These are phyloP conservation scores for Plasmodium ovale DNA, from an alignment of 169 alveolate species.

Conservation along the genomic window DNA sequence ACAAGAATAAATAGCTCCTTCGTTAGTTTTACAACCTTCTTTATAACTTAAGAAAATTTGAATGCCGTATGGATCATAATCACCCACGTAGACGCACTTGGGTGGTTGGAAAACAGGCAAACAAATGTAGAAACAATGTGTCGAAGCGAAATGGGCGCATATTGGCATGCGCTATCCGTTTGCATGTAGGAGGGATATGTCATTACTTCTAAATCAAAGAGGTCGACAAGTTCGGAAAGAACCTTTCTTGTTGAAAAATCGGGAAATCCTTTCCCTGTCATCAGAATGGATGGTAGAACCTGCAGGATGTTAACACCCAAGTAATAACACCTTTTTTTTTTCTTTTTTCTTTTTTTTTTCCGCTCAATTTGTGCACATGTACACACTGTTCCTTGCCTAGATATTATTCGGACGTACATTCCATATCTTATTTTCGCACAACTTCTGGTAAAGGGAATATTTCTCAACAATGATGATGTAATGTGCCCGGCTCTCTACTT, in stretches of 20 bases:
- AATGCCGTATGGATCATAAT: constrained; percentile 82
- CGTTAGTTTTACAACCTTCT: constrained; percentile 22
- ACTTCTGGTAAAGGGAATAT: constrained; percentile 76
- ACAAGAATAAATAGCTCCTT: constrained; percentile 23
- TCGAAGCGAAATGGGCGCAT: too few species aligned
- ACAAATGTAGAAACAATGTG: too few species aligned
- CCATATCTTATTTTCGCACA: constrained; percentile 71
- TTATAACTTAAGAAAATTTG: constrained; percentile 75
- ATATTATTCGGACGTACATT: constrained; percentile 15
- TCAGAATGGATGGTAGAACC: constrained; percentile 76
- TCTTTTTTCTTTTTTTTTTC: not conserved
- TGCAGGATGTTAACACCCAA: not conserved
- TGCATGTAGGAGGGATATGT: not conserved
- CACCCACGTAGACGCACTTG: constrained; percentile 79
- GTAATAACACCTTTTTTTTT: not conserved
- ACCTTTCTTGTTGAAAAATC: constrained; percentile 77
- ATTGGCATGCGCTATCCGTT: too few species aligned
- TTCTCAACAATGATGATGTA: constrained; percentile 80
- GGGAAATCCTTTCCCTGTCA: constrained; percentile 82
- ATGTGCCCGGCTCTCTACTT: constrained; percentile 61
- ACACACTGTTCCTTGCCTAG: not conserved
- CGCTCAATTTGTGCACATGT: not conserved
- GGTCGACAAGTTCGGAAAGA: constrained; percentile 21
- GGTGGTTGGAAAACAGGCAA: too few species aligned
- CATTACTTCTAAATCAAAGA: constrained; percentile 28